Percentiles rank a stretch among this genome's conserved stretches.
phyloP scores from a whole-genome alignment of 1,139 yeast genomes.

The Eremothecium gossypii region DNA sequence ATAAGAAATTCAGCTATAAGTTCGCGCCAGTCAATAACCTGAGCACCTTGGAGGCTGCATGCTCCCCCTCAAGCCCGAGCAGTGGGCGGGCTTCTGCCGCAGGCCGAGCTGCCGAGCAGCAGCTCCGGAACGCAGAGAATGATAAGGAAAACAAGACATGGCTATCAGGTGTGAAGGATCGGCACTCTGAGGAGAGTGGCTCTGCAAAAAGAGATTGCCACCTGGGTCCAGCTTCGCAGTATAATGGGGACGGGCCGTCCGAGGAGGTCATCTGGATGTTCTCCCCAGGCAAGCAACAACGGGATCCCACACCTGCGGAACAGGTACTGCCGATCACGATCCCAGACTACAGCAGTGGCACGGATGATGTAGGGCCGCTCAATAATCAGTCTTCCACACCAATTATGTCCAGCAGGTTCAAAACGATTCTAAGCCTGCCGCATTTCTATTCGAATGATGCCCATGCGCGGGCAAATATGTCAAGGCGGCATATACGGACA shows the following conservation, averaged over 20 bases:
- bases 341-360: constrained; percentile 12
- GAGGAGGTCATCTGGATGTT: constrained; percentile 29
- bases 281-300: constrained; percentile 16
- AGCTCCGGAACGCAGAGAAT: not conserved
- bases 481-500: constrained; percentile 1
- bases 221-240: not conserved
- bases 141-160: constrained; percentile 2
- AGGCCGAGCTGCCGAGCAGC: too few species aligned
- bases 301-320: not conserved
- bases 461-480: not conserved
- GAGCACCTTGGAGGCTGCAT: constrained; percentile 6
- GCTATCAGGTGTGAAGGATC: not conserved
- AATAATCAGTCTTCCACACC: constrained; percentile 28
- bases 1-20: constrained; percentile 12
- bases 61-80: too few species aligned
- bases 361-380: constrained; percentile 7
- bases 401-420: constrained; percentile 20
- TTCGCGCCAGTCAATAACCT: constrained; percentile 27
- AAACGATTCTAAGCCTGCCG: constrained; percentile 19
- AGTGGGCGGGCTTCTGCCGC: too few species aligned
- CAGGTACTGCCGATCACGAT: not conserved
- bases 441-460: constrained; percentile 13
- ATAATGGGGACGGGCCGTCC: constrained; percentile 14
- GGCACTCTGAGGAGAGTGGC: too few species aligned
- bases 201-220: too few species aligned